Conservation (phyloP, 2,329 filamentous ascomycete species). For the Pseudogymnoascus sp. region DNA sequence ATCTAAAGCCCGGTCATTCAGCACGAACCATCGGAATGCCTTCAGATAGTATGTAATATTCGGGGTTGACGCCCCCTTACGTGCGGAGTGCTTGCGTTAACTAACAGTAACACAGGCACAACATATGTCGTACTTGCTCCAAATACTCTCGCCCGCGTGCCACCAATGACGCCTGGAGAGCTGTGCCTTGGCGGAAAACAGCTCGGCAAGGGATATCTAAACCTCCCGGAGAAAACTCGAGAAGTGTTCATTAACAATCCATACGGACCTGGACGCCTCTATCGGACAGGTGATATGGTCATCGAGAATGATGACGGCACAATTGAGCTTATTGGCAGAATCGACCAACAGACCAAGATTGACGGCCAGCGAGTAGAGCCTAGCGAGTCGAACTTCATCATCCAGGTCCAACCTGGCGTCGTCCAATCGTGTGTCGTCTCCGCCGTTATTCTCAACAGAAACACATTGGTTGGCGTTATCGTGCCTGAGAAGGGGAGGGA, state of each 20-base stretch:
- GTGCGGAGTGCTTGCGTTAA: constrained; percentile 76
- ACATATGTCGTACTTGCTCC: constrained; percentile 53
- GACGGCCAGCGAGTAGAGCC: constrained; percentile 56
- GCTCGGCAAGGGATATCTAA: constrained; percentile 53
- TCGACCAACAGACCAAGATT: constrained; percentile 57
- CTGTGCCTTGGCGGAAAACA: constrained; percentile 37
- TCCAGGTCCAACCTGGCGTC: background rate
- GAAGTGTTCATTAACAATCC: constrained; percentile 50
- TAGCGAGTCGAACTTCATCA: constrained; percentile 43
- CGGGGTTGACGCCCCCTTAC: constrained; percentile 80
- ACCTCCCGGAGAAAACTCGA: constrained; percentile 47
- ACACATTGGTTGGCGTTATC: constrained; percentile 1
- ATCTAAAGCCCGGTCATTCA: background rate
- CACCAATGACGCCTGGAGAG: constrained; percentile 4
- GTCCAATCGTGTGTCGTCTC: background rate
- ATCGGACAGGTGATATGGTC: constrained; percentile 43
- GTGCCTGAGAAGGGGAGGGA: background rate
- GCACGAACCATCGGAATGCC: constrained; percentile 6
- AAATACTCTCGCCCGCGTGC: background rate
- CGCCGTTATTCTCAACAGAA: background rate
- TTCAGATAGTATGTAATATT: constrained; percentile 57
- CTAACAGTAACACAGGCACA: constrained; percentile 63
- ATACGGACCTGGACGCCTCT: constrained; percentile 50
- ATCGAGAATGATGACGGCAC: constrained; percentile 48
- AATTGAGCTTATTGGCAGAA: constrained; percentile 53